Percentiles rank a stretch among this genome's conserved stretches.
phyloP scores from a whole-genome alignment of 1,139 yeast genomes.

The Meyerozyma guilliermondii region DNA sequence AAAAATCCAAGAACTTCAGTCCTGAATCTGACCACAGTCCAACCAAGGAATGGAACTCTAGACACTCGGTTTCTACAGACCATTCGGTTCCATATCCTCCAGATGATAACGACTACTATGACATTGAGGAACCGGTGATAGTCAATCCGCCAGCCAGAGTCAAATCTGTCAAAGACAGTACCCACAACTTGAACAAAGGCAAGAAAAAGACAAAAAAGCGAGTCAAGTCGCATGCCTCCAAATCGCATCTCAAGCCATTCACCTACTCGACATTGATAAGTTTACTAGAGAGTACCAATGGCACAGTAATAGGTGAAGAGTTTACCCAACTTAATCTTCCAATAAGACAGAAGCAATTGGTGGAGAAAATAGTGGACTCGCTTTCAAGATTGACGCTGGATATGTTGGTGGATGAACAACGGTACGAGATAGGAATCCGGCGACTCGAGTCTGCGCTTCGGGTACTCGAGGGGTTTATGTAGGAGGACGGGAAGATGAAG shows the following conservation, averaged over 20 bases:
- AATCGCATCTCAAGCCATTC: slow-evolving; percentile 41
- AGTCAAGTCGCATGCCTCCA: slow-evolving; percentile 10
- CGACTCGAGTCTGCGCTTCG: slow-evolving; percentile 76
- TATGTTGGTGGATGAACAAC: slow-evolving; percentile 76
- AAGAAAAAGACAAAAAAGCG: slow-evolving; percentile 8
- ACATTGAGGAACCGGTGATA: slow-evolving; percentile 35
- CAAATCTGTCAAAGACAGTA: slow-evolving; percentile 29
- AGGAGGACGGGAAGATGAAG: not conserved
- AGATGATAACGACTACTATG: slow-evolving; percentile 33
- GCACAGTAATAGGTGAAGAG: slow-evolving; percentile 62
- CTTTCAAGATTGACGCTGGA: slow-evolving; percentile 81
- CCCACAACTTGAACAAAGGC: slow-evolving; percentile 4
- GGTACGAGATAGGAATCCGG: slow-evolving; percentile 75
- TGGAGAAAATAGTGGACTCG: slow-evolving; percentile 83
- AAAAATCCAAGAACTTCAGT: no score
- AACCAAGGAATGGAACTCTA: no score
- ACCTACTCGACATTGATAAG: slow-evolving; percentile 55
- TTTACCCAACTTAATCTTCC: slow-evolving; percentile 73
- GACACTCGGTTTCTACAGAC: no score
- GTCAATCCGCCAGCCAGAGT: slow-evolving; percentile 27
- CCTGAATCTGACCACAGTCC: no score
- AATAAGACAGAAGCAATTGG: slow-evolving; percentile 66
- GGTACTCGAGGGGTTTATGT: slow-evolving; percentile 73
- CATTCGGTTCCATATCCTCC: not conserved
- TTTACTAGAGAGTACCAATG: slow-evolving; percentile 58